phyloP scores from a whole-genome alignment of 345 rosid genomes.

The Populus davidiana region DNA sequence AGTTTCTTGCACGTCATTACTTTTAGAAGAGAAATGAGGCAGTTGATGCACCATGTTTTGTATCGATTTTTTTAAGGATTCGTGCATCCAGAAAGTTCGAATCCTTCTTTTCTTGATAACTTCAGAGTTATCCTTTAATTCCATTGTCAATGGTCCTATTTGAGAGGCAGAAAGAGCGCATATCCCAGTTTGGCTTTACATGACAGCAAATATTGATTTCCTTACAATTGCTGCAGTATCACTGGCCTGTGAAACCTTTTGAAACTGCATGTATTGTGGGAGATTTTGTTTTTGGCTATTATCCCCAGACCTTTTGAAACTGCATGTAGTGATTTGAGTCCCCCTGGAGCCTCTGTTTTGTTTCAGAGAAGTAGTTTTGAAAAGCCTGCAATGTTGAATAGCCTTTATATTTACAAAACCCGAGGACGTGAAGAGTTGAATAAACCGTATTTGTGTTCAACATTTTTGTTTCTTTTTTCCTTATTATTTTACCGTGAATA shows the following conservation, averaged over 20 bases:
- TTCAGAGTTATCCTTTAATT: too few relatives aligned
- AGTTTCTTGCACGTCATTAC: slow-evolving; percentile 63
- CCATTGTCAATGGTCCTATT: too few relatives aligned
- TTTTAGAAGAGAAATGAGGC: slow-evolving; percentile 57
- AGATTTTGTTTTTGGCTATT: background rate
- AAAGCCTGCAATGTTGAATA: background rate
- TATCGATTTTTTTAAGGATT: background rate
- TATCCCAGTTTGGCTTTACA: background rate
- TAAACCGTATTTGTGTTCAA: background rate
- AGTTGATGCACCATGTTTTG: background rate
- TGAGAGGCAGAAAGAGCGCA: too few relatives aligned
- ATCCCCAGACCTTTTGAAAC: too few relatives aligned
- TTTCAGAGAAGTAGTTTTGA: background rate
- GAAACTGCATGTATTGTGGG: too few relatives aligned
- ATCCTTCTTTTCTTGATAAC: too few relatives aligned
- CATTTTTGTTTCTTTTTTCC: background rate
- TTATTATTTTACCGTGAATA: background rate
- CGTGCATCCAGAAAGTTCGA: too few relatives aligned
- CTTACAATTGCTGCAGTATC: background rate
- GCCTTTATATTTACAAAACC: background rate
- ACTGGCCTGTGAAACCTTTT: background rate
- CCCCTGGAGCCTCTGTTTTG: background rate
- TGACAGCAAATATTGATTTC: background rate
- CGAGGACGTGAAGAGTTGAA: background rate
- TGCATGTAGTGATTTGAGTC: background rate